These are phyloP conservation scores for Puccinia coronata DNA, from an alignment of 1,284 basidiomycete species.

Conservation along the genomic window DNA sequence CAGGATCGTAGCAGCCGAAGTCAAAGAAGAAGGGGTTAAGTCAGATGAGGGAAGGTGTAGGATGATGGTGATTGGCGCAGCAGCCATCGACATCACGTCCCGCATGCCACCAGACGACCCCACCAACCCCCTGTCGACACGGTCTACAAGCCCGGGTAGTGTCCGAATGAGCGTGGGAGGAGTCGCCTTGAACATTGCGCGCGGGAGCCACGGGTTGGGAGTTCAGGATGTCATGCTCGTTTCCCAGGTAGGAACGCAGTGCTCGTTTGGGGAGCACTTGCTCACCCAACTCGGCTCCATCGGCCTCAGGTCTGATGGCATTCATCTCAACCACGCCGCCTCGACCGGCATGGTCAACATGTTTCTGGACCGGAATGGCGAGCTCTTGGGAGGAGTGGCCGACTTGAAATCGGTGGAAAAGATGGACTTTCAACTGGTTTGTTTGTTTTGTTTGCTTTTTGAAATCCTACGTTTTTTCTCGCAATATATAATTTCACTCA, in stretches of 20 bases:
- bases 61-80: constrained; percentile 75
- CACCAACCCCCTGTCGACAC: constrained; percentile 57
- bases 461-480: neutral
- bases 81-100: constrained; percentile 82
- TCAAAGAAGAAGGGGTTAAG: neutral
- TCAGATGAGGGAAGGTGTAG: constrained; percentile 11
- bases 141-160: constrained; percentile 78
- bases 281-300: neutral
- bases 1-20: neutral
- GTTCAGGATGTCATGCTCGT: constrained; percentile 59
- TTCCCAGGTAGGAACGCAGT: constrained; percentile 59
- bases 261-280: constrained; percentile 50
- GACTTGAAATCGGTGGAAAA: constrained; percentile 78
- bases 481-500: too few species aligned
- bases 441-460: constrained; percentile 49
- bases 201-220: constrained; percentile 73
- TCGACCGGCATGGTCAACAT: constrained; percentile 70
- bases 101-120: constrained; percentile 55
- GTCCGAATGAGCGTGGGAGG: constrained; percentile 79
- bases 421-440: constrained; percentile 61
- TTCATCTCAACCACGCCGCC: neutral
- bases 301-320: constrained; percentile 31
- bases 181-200: constrained; percentile 89
- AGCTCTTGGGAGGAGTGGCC: constrained; percentile 78
- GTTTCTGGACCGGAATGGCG: constrained; percentile 72